Base-by-base conservation (phyloP, 257 asterid genomes). In the Lithospermum erythrorhizon region DNA sequence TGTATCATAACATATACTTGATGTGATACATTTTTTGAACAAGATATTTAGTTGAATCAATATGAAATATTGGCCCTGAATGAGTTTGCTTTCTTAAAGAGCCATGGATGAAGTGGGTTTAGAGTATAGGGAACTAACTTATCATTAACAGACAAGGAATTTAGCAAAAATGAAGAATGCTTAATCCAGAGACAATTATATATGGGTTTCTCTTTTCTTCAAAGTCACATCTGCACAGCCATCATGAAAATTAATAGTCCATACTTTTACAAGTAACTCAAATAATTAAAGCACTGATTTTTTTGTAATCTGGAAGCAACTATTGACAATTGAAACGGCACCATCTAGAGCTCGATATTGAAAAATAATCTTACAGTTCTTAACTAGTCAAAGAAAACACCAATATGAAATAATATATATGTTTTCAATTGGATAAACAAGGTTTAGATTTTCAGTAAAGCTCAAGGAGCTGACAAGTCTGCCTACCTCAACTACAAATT, bases 401-500 rank as follows among this genome's bases (percentile, higher is more conserved):
- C 21, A 1, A 13, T 56, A 9, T 35, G 21, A 6, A 30, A 52
- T 27, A 18, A n/a, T 30, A 27, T n/a, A 13, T 20, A 14, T 24
- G 5, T 21, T 51, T 24, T 47, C 70, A 14, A 6, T 53, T 53
- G 15, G 47, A 37, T 49, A 16, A 9, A 10, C 11, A 48, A 29
- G 37, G 23, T 35, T 25, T 35, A 27, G 37, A 61, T 53, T 54
- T 6, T 55, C 59, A 16, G 37, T 67, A 25, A 41, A 53, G 57
- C 48, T 55, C 57, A 66, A 21, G 57, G 58, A 53, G 56, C 45
- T 35, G 45, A 35, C 14, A 10, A 35, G 56, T 61, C 57, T 22
- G 8, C 57, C 53, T 86, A 93, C 99, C 99, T 93, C 99, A 76
- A 93, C 99, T 20, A 89, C 97, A 80, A 93, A 93, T 82, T 93